phyloP scores from a whole-genome alignment of 495 filamentous ascomycete genomes.

The Choiromyces venosus region DNA sequence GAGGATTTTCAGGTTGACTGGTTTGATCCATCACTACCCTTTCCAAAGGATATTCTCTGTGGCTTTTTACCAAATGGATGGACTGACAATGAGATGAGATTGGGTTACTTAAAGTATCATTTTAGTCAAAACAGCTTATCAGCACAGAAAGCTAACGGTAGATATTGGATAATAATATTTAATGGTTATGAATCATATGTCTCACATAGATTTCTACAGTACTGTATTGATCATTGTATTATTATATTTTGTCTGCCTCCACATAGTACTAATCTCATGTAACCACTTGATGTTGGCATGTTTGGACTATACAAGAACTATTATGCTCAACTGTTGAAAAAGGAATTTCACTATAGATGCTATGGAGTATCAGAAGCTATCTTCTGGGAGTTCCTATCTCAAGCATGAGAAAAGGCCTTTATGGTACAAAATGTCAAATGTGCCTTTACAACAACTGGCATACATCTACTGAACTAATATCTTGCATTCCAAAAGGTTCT shows the following conservation, averaged over 20 bases:
- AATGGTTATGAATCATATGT: constrained; percentile 8
- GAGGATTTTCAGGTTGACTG: neutral
- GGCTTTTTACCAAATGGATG: constrained; percentile 3
- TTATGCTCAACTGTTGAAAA: constrained; percentile 3
- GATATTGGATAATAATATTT: neutral
- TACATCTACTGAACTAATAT: constrained; percentile 1
- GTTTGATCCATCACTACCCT: neutral
- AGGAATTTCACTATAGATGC: neutral
- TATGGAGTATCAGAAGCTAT: constrained; percentile 3
- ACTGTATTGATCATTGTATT: neutral
- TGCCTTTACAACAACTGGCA: constrained; percentile 3
- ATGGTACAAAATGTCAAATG: constrained; percentile 3
- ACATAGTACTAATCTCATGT: constrained; percentile 1
- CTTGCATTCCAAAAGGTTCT: constrained; percentile 1
- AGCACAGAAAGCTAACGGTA: neutral
- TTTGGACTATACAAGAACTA: constrained; percentile 4
- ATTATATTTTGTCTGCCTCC: constrained; percentile 5
- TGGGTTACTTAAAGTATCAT: constrained; percentile 2
- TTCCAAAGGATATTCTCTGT: constrained; percentile 5
- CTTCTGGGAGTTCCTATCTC: constrained; percentile 1
- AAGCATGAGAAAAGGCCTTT: constrained; percentile 2
- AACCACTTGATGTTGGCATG: constrained; percentile 7
- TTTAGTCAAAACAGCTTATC: neutral
- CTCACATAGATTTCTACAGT: neutral
- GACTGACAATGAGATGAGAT: neutral